Percentiles rank a stretch among this genome's conserved stretches.
Evolutionary conservation across 208 protist genomes (phyloP).

Genomic region (Herpetomonas tarakana): DNA sequence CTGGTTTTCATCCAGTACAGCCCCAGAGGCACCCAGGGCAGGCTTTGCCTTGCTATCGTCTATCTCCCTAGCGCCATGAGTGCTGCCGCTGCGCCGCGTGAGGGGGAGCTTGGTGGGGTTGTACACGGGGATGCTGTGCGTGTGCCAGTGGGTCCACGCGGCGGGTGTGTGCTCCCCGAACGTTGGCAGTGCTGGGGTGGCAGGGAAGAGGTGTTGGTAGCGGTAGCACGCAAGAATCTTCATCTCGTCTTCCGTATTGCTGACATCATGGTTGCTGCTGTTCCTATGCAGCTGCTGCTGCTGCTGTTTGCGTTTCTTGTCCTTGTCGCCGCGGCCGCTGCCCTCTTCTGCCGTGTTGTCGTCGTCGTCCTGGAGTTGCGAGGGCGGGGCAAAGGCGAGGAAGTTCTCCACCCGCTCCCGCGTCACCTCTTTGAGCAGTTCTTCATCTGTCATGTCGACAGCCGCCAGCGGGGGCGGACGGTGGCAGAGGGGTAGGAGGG

Average conservation of each 20-base stretch:
- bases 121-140: conserved; percentile 23
- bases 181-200: conserved; percentile 46
- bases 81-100: not conserved
- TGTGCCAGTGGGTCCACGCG: conserved; percentile 43
- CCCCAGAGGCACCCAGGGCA: not conserved
- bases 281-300: too few species aligned
- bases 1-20: conserved; percentile 14
- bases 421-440: conserved; percentile 26
- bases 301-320: too few species aligned
- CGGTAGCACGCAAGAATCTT: conserved; percentile 13
- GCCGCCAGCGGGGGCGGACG: conserved; percentile 20
- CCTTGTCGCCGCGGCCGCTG: not conserved
- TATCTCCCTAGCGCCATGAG: not conserved
- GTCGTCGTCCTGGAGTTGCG: not conserved
- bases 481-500: not conserved
- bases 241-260: conserved; percentile 9
- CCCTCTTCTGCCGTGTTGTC: not conserved
- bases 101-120: conserved; percentile 1
- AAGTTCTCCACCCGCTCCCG: conserved; percentile 38
- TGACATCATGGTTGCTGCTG: too few species aligned
- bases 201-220: conserved; percentile 30
- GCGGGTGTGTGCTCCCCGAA: conserved; percentile 26
- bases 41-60: not conserved
- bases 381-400: conserved; percentile 15
- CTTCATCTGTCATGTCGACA: conserved; percentile 35